These are phyloP conservation scores for Gloeostereum incarnatum DNA, from an alignment of 768 basidiomycete genomes.

Conservation along the genomic window DNA sequence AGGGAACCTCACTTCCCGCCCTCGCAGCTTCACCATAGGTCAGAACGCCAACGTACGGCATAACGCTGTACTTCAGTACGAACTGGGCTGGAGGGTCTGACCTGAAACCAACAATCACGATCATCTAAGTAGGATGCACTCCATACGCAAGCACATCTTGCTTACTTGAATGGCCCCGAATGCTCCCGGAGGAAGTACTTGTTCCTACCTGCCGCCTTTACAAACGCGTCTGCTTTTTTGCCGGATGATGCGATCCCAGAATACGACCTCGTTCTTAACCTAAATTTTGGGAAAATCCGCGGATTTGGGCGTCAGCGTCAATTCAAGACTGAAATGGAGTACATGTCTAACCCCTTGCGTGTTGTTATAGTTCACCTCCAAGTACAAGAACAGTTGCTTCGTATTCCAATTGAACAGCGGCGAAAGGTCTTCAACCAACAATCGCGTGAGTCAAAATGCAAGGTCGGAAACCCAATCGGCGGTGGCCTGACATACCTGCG, in stretches of 20 bases:
- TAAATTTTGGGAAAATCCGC: slow-evolving; percentile 16
- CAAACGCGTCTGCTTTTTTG: slow-evolving; percentile 60
- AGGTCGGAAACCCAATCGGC: not conserved
- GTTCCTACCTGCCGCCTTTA: slow-evolving; percentile 61
- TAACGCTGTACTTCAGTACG: slow-evolving; percentile 77
- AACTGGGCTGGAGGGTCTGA: slow-evolving; percentile 59
- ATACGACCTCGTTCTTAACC: slow-evolving; percentile 71
- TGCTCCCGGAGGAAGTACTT: slow-evolving; percentile 81
- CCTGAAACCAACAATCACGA: slow-evolving; percentile 26
- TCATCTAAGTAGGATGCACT: not conserved
- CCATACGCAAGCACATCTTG: slow-evolving; percentile 7
- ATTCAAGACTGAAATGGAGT: not conserved
- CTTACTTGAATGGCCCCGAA: slow-evolving; percentile 67
- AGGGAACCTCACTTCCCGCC: too few relatives aligned
- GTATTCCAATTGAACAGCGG: slow-evolving; percentile 94
- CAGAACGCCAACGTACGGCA: slow-evolving; percentile 82
- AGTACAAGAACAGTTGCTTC: slow-evolving; percentile 87
- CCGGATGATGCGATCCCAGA: slow-evolving; percentile 91
- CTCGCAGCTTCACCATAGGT: slow-evolving; percentile 62
- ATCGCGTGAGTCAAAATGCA: not conserved
- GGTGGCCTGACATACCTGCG: slow-evolving; percentile 27
- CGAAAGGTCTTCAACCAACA: slow-evolving; percentile 47
- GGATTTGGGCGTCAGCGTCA: not conserved
- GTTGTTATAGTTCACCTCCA: slow-evolving; percentile 78
- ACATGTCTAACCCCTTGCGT: slow-evolving; percentile 51